These are phyloP conservation scores for Salix dunnii DNA, from an alignment of 345 rosid species.

Conservation along the genomic window DNA sequence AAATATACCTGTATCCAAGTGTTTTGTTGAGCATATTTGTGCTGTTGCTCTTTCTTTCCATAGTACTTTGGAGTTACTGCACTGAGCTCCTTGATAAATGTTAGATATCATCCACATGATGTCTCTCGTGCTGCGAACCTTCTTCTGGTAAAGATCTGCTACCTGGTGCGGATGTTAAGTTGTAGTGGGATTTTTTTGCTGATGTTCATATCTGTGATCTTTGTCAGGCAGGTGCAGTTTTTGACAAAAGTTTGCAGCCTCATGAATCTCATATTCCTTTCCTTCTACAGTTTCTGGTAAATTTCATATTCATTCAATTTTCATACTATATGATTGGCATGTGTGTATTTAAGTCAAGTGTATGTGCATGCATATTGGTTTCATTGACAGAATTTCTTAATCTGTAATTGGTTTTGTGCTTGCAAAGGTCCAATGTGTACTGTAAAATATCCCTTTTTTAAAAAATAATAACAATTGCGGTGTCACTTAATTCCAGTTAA, in stretches of 20 bases:
- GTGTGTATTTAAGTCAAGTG: neutral
- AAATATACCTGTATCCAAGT: conserved; percentile 85
- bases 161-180: neutral
- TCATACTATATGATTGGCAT: neutral
- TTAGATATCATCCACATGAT: conserved; percentile 75
- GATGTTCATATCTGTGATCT: neutral
- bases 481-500: neutral
- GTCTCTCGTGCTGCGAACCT: conserved; percentile 64
- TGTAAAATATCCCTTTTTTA: neutral
- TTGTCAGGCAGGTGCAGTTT: conserved; percentile 68
- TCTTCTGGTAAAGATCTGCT: conserved; percentile 51
- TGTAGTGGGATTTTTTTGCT: neutral
- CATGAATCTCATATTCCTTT: conserved; percentile 92
- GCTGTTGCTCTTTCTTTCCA: conserved; percentile 6
- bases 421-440: neutral
- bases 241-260: conserved; percentile 78
- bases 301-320: neutral
- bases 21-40: conserved; percentile 3
- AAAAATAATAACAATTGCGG: neutral
- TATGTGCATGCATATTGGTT: neutral
- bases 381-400: neutral
- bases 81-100: conserved; percentile 44
- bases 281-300: conserved; percentile 90
- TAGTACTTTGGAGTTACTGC: neutral
- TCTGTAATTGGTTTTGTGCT: neutral